A percentile compares a stretch with the other conserved stretches of the same genome.
phyloP scores from a whole-genome alignment of 176 grass and related monocot genomes.

The Aegilops tauschii region DNA sequence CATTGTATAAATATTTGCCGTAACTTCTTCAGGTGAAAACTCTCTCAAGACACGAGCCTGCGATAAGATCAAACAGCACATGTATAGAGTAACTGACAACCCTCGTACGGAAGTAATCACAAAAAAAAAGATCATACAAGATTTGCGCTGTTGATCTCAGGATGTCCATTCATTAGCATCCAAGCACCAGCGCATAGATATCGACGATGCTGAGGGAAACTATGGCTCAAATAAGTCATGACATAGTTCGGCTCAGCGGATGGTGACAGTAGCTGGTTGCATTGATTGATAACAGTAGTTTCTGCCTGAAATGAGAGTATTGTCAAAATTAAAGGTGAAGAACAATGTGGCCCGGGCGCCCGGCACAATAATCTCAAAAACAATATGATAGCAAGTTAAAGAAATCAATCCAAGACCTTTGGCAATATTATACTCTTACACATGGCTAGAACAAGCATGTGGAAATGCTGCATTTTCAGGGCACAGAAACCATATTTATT shows the following conservation, averaged over 20 bases:
- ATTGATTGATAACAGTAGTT: conserved; percentile 90
- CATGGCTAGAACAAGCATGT: background rate
- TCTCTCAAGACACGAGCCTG: conserved; percentile 93
- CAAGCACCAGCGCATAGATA: conserved; percentile 96
- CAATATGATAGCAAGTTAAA: conserved; percentile 21
- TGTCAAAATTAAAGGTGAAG: conserved; percentile 26
- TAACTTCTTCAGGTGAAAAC: conserved; percentile 94
- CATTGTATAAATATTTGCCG: conserved; percentile 97
- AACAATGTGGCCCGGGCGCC: background rate
- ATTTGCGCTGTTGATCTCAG: conserved; percentile 88
- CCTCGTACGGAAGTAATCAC: conserved; percentile 2
- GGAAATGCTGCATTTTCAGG: background rate
- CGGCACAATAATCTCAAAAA: conserved; percentile 3
- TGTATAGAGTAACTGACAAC: background rate
- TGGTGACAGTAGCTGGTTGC: conserved; percentile 86
- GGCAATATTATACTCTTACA: background rate
- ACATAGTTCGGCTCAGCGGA: conserved; percentile 81
- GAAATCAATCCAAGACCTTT: conserved; percentile 9
- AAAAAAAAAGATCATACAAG: conserved; percentile 54
- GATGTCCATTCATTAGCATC: conserved; percentile 91
- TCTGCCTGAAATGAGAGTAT: conserved; percentile 54
- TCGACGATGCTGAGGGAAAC: conserved; percentile 84
- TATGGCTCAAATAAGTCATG: conserved; percentile 80
- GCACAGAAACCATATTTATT: background rate
- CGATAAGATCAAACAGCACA: conserved; percentile 38